Conservation (phyloP, 805 yeast genomes). For the Saturnispora zaruensis region DNA sequence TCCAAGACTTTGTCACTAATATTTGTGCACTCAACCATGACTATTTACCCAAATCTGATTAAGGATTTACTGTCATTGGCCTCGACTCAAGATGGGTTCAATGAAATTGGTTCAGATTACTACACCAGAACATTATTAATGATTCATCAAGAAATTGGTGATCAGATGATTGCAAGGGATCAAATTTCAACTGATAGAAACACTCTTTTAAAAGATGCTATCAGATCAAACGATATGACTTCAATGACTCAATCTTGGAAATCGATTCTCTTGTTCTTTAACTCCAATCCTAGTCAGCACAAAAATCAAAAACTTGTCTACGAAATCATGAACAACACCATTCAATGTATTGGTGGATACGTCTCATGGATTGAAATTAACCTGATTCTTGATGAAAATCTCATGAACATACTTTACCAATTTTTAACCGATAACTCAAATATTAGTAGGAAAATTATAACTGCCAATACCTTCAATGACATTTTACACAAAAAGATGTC, state of each 20-base stretch:
- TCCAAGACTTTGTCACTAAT: conserved; percentile 47
- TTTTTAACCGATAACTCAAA: conserved; percentile 33
- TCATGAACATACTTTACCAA: conserved; percentile 48
- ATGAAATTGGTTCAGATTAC: conserved; percentile 51
- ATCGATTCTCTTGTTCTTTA: conserved; percentile 37
- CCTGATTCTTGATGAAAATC: conserved; percentile 55
- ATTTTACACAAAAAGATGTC: conserved; percentile 52
- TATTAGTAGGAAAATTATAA: conserved; percentile 44
- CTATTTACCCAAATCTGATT: conserved; percentile 43
- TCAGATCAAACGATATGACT: conserved; percentile 70
- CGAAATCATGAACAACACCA: conserved; percentile 48
- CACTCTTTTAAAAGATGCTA: conserved; percentile 67
- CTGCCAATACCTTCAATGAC: conserved; percentile 47
- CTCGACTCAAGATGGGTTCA: conserved; percentile 24
- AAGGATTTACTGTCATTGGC: conserved; percentile 38
- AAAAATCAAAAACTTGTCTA: conserved; percentile 16
- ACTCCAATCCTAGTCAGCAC: conserved; percentile 20
- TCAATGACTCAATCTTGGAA: conserved; percentile 61
- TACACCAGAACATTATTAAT: conserved; percentile 64
- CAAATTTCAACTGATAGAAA: conserved; percentile 56
- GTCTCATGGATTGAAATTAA: conserved; percentile 89
- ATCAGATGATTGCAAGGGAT: conserved; percentile 70
- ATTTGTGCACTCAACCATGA: conserved; percentile 40
- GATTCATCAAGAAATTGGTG: conserved; percentile 89
- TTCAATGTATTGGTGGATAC: conserved; percentile 71